phyloP scores from a whole-genome alignment of 257 asterid species.

The Nyctanthes arbortristis region DNA sequence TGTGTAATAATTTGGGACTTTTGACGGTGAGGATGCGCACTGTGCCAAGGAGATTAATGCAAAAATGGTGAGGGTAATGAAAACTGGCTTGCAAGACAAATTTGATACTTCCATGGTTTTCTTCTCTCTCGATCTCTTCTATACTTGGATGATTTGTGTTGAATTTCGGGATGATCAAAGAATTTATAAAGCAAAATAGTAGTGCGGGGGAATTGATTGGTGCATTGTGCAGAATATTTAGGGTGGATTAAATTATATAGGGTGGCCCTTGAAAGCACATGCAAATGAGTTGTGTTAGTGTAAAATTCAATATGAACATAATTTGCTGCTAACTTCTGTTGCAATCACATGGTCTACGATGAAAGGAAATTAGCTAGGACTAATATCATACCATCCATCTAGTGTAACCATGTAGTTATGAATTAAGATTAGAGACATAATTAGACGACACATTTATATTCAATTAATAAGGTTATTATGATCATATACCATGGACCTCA shows the following conservation, averaged over 20 bases:
- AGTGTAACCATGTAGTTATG: no score
- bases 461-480: no score
- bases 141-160: neutral
- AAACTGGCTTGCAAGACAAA: neutral
- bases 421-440: no score
- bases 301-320: neutral
- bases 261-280: neutral
- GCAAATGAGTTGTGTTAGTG: neutral
- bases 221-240: neutral
- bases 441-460: no score
- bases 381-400: no score
- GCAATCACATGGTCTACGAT: conserved; percentile 24
- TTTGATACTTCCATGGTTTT: neutral
- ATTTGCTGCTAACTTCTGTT: conserved; percentile 1
- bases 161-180: neutral
- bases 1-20: conserved; percentile 16
- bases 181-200: conserved; percentile 20
- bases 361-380: no score
- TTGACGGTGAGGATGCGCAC: conserved; percentile 14
- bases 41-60: neutral
- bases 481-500: no score
- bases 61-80: neutral
- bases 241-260: neutral
- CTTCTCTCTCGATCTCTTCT: neutral
- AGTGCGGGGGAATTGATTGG: conserved; percentile 3